A percentile compares a stretch with the other conserved stretches of the same genome.
Conservation (phyloP, 2,329 filamentous ascomycete genomes). For the Diaporthe aspalathi region DNA sequence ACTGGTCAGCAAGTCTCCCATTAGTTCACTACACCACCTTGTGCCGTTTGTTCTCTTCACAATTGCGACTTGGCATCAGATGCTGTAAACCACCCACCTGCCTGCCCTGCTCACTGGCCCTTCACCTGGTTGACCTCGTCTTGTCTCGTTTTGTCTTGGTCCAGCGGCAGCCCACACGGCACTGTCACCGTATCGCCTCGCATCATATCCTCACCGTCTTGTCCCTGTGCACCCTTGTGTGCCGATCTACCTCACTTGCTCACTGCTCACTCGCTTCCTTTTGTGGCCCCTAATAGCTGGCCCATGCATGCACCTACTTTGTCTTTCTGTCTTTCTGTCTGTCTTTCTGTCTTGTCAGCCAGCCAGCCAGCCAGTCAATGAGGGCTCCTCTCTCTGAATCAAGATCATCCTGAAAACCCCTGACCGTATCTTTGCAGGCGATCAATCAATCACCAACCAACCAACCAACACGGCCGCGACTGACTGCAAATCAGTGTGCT, state of each 20-base stretch:
- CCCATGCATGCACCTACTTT: neutral
- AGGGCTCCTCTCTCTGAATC: slow-evolving; percentile 31
- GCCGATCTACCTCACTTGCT: neutral
- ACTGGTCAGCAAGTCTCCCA: neutral
- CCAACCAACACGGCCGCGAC: slow-evolving; percentile 18
- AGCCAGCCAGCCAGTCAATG: neutral
- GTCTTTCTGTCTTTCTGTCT: too few relatives aligned
- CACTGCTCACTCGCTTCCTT: neutral
- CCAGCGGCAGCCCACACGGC: slow-evolving; percentile 10
- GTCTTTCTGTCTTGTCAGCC: neutral
- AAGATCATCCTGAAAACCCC: slow-evolving; percentile 14
- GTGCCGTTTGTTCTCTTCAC: too few relatives aligned
- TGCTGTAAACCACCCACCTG: too few relatives aligned
- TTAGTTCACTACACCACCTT: too few relatives aligned
- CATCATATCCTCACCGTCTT: neutral
- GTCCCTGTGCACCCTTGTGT: neutral
- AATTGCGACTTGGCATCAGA: neutral
- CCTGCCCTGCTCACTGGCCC: too few relatives aligned
- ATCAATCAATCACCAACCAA: too few relatives aligned
- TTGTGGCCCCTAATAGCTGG: neutral
- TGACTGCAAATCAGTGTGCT: slow-evolving; percentile 24
- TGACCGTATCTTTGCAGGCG: slow-evolving; percentile 7
- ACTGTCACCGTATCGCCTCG: neutral
- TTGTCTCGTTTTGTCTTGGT: neutral
- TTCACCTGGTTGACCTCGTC: neutral